phyloP scores from a whole-genome alignment of 129 eudicot genomes.

The Lonicera japonica region DNA sequence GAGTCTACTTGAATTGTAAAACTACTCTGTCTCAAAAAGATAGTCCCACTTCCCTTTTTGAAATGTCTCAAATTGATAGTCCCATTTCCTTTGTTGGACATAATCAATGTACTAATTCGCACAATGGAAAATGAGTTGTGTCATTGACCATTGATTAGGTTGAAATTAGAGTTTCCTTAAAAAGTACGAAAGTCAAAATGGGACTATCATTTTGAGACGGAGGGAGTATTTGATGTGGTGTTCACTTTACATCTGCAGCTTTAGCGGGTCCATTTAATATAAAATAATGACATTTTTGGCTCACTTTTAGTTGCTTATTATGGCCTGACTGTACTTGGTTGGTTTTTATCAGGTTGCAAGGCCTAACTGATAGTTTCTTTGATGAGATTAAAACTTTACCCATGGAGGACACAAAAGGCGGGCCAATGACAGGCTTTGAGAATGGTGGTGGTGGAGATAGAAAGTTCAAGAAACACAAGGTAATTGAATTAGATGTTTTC shows the following conservation, averaged over 20 bases:
- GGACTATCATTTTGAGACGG: no score
- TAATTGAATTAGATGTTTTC: slow-evolving; percentile 12
- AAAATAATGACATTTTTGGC: not conserved
- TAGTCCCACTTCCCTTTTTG: no score
- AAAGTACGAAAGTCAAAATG: no score
- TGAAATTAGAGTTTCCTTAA: no score
- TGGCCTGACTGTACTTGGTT: not conserved
- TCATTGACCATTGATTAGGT: no score
- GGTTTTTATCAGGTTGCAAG: slow-evolving; percentile 43
- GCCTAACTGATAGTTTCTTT: slow-evolving; percentile 61
- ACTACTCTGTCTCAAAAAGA: no score
- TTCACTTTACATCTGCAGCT: not conserved
- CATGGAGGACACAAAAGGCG: slow-evolving; percentile 43
- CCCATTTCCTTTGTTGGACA: no score
- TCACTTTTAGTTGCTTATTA: not conserved
- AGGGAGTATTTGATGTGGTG: no score
- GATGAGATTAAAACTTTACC: slow-evolving; percentile 67
- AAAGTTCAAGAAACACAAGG: slow-evolving; percentile 68
- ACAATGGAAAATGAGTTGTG: no score
- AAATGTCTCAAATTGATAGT: no score
- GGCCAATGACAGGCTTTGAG: slow-evolving; percentile 30
- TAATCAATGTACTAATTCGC: no score
- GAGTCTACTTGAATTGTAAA: slow-evolving; percentile 3
- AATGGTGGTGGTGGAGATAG: slow-evolving; percentile 35
- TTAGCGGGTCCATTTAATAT: no score